These are phyloP conservation scores for Lanmaoa pseudosensibilis DNA, from an alignment of 768 basidiomycete species.

Conservation along the genomic window DNA sequence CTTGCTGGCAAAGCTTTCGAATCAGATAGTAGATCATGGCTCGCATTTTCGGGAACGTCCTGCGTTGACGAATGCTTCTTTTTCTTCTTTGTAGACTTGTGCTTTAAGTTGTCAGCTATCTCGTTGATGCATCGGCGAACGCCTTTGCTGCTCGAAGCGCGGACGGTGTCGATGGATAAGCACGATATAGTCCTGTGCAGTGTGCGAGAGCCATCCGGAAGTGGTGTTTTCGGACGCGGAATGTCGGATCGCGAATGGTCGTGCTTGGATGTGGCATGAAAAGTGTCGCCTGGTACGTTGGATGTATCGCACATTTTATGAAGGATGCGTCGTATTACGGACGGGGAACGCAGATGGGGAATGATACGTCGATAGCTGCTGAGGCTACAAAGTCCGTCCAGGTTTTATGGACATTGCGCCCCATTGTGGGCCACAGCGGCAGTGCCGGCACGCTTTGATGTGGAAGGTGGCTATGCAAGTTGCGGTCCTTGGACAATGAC, in stretches of 20 bases:
- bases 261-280: neutral
- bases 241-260: neutral
- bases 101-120: constrained; percentile 7
- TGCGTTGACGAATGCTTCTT: neutral
- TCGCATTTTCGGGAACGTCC: neutral
- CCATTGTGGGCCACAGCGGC: constrained; percentile 11
- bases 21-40: neutral
- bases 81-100: constrained; percentile 4
- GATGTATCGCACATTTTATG: neutral
- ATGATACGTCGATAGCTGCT: neutral
- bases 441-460: constrained; percentile 7
- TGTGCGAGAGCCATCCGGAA: neutral
- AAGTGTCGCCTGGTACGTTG: neutral
- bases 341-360: no score
- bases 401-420: constrained; percentile 1
- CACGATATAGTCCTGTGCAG: constrained; percentile 21
- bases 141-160: constrained; percentile 3
- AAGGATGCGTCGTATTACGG: no score
- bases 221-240: neutral
- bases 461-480: neutral
- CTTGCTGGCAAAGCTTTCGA: neutral
- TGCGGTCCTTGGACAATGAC: neutral
- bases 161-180: constrained; percentile 19
- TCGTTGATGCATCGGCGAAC: constrained; percentile 18
- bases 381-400: neutral